Evolutionary conservation across 2,329 filamentous ascomycete species (phyloP).

Genomic region (Pezicula rhizophila): DNA sequence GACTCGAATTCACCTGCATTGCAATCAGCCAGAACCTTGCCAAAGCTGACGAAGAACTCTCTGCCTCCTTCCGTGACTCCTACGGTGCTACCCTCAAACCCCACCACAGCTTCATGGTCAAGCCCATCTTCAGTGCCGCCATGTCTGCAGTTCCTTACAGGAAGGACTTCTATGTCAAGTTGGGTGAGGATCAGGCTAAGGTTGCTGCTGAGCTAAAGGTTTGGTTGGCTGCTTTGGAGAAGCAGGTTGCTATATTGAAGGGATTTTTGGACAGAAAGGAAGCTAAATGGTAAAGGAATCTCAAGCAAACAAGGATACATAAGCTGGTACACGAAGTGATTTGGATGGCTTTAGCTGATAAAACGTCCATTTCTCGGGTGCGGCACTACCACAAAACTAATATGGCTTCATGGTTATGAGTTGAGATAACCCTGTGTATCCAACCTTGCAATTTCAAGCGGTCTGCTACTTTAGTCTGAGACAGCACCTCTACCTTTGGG

Average conservation of each 20-base stretch:
- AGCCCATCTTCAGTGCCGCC: slow-evolving; percentile 86
- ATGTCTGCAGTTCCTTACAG: slow-evolving; percentile 93
- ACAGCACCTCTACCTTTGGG: no score
- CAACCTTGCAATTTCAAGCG: no score
- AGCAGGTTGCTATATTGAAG: slow-evolving; percentile 71
- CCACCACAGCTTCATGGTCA: slow-evolving; percentile 82
- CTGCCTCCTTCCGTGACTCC: slow-evolving; percentile 77
- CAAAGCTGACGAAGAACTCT: slow-evolving; percentile 67
- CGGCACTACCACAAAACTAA: no score
- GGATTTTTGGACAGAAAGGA: slow-evolving; percentile 51
- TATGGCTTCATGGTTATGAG: no score
- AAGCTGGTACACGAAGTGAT: neutral
- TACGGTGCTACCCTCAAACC: slow-evolving; percentile 86
- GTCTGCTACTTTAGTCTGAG: no score
- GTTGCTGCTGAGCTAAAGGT: slow-evolving; percentile 57
- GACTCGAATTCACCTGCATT: slow-evolving; percentile 87
- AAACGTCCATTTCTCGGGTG: neutral
- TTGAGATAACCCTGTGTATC: no score
- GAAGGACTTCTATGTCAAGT: slow-evolving; percentile 86
- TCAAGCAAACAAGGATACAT: neutral
- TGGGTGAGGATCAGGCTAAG: slow-evolving; percentile 61
- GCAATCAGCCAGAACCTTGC: slow-evolving; percentile 73
- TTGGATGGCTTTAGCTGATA: neutral
- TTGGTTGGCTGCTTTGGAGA: slow-evolving; percentile 75
- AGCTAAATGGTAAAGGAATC: slow-evolving; percentile 27